phyloP scores from a whole-genome alignment of 345 rosid genomes.

The Brassica nigra region DNA sequence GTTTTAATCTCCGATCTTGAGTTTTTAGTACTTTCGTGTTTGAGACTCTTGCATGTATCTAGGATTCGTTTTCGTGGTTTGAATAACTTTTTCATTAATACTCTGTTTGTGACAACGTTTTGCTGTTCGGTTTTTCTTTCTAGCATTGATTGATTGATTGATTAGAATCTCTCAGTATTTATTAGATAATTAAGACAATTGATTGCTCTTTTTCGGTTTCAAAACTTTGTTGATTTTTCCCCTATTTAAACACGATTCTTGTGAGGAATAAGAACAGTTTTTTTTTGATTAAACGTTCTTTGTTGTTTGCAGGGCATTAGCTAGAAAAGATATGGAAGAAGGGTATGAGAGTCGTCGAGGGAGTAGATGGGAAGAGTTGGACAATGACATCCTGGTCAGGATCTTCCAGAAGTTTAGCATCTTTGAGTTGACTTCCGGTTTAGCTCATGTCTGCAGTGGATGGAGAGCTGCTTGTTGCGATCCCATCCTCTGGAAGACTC shows the following conservation, averaged over 20 bases:
- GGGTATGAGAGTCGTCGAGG: conserved; percentile 41
- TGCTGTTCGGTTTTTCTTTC: not conserved
- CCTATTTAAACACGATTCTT: not conserved
- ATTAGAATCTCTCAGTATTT: conserved; percentile 2
- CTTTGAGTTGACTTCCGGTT: conserved; percentile 44
- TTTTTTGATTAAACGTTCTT: conserved; percentile 3
- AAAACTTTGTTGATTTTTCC: not conserved
- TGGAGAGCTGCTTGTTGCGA: conserved; percentile 86
- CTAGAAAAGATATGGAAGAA: conserved; percentile 42
- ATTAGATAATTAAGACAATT: not conserved
- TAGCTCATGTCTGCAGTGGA: conserved; percentile 68
- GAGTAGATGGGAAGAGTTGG: conserved; percentile 86
- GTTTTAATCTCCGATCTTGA: not conserved
- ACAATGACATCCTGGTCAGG: conserved; percentile 67
- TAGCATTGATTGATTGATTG: not conserved
- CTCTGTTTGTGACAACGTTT: not conserved
- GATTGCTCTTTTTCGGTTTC: not conserved
- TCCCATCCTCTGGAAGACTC: conserved; percentile 85
- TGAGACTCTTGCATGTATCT: conserved; percentile 1
- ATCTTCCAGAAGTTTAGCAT: conserved; percentile 67
- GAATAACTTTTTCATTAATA: not conserved
- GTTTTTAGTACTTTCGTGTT: not conserved
- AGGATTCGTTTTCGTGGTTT: not conserved
- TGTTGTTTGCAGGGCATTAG: conserved; percentile 3
- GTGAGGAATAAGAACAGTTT: not conserved